phyloP scores from a whole-genome alignment of 2,329 filamentous ascomycete genomes.

The Saccharata proteae region DNA sequence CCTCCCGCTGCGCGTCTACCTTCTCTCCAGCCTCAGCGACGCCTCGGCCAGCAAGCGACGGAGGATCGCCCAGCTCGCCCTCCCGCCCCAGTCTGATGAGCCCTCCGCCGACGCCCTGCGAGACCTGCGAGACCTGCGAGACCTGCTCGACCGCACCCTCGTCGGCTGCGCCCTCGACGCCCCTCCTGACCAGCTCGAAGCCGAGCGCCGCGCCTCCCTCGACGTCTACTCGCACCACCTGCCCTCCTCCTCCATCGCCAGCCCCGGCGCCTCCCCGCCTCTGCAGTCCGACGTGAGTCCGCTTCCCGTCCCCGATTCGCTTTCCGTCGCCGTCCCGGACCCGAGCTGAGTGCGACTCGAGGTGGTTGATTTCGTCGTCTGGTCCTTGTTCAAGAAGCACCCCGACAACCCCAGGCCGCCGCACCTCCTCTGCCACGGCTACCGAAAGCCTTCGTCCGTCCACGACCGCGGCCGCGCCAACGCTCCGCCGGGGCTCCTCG shows the following conservation, averaged over 20 bases:
- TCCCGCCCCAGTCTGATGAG: slow-evolving; percentile 35
- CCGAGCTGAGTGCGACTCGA: slow-evolving; percentile 21
- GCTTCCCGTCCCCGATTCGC: slow-evolving; percentile 7
- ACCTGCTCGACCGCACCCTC: slow-evolving; percentile 57
- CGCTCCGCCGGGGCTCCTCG: slow-evolving; percentile 45
- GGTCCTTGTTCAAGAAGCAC: slow-evolving; percentile 57
- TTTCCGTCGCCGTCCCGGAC: slow-evolving; percentile 5
- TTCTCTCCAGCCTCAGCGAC: slow-evolving; percentile 53
- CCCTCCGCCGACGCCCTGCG: slow-evolving; percentile 34
- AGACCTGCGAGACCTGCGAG: slow-evolving; percentile 32
- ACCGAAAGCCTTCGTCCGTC: slow-evolving; percentile 32
- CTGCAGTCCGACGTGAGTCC: slow-evolving; percentile 32
- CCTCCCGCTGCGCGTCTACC: slow-evolving; percentile 56
- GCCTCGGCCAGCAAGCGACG: slow-evolving; percentile 46
- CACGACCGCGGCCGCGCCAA: slow-evolving; percentile 19
- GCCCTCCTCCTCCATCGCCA: slow-evolving; percentile 18
- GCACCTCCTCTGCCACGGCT: slow-evolving; percentile 78
- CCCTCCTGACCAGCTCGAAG: slow-evolving; percentile 14
- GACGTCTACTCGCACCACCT: slow-evolving; percentile 33
- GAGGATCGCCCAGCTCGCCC: slow-evolving; percentile 28
- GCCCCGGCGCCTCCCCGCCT: slow-evolving; percentile 17
- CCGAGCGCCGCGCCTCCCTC: no score
- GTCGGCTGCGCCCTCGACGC: slow-evolving; percentile 42
- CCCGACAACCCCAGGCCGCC: slow-evolving; percentile 42
- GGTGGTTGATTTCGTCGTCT: slow-evolving; percentile 47